These are phyloP conservation scores for Tulasnella sp. DNA, from an alignment of 768 basidiomycete genomes.

Conservation along the genomic window DNA sequence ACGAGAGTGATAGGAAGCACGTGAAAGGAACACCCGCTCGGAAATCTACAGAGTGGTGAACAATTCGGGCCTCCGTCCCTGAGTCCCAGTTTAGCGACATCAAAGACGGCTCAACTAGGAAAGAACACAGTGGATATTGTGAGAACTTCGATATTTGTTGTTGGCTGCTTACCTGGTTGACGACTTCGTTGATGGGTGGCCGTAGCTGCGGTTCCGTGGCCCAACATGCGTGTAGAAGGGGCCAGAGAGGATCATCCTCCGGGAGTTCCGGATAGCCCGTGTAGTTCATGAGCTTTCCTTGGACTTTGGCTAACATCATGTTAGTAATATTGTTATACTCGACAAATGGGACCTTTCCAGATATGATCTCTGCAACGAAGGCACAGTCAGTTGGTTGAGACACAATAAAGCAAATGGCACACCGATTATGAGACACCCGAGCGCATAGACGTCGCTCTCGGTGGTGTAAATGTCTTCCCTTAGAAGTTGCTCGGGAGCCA, in stretches of 20 bases:
- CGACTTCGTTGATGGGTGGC: background rate
- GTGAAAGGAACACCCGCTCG: too few relatives aligned
- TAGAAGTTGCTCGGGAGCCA: background rate
- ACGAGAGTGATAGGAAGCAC: too few relatives aligned
- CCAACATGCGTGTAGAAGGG: slow-evolving; percentile 1
- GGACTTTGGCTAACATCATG: background rate
- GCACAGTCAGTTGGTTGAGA: background rate
- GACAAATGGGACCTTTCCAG: background rate
- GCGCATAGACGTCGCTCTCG: slow-evolving; percentile 3
- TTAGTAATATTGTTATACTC: background rate
- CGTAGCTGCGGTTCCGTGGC: background rate
- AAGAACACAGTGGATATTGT: too few relatives aligned
- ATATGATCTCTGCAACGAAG: slow-evolving; percentile 2
- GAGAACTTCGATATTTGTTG: too few relatives aligned
- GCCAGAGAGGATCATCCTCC: background rate
- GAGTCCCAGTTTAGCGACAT: background rate
- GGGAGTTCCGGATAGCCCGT: background rate
- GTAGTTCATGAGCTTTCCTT: background rate
- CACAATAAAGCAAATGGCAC: background rate
- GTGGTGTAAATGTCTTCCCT: background rate
- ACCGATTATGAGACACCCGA: background rate
- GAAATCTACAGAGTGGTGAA: background rate
- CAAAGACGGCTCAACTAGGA: too few relatives aligned
- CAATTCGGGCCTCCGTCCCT: too few relatives aligned
- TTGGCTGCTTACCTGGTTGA: background rate